Base-by-base conservation (phyloP, 805 yeast genomes). In the Wickerhamiella musiphila region DNA sequence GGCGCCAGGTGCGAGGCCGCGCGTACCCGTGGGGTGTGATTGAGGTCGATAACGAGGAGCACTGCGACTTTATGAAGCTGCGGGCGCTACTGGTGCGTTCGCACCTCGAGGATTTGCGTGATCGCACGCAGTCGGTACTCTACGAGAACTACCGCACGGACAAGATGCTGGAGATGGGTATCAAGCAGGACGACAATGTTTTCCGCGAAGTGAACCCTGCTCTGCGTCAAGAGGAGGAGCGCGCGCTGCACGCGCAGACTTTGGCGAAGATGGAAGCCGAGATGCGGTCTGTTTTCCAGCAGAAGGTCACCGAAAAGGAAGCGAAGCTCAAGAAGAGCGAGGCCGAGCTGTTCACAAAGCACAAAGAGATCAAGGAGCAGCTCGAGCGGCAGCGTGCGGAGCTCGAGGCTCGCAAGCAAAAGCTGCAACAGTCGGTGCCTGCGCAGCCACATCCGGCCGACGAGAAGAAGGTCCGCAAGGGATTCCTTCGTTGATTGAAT, bases 351-450 rank as follows among this genome's bases (percentile, higher is more conserved):
- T 86, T 86, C 54, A 70, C 90, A 25, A 76, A 92, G 56, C 98
- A 90, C 58, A 81, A 82, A 58, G 96, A 90, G 57, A 84, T 86
- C 86, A 86, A 86, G 59, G 95, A 86, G 51, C 82, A 81, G 58
- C 68, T 90, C 53, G 65, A 77, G 42, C 78, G 78, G 55, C 94
- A 86, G 58, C 71, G 86, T 43, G 77, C 76, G 52, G 70, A 83
- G 48, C 67, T 90, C 49, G 96, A 90, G 56, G 94, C 83, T 44
- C 82, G 81, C 60, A 84, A 83, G 60, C 68, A 65, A 40, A 81
- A 73, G 53, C 65, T 90, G 45, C 60, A 56, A 41, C 38, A 39
- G 40, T 31, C 23, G 23, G 17, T 11, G 12, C 33, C 35, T 19
- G 30, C 25, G 18, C 34, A 26, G 21, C 20, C 22, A 18, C 29